Percentiles rank a stretch among this genome's conserved stretches.
phyloP scores from a whole-genome alignment of 495 filamentous ascomycete genomes.

The Penicilliopsis zonata region DNA sequence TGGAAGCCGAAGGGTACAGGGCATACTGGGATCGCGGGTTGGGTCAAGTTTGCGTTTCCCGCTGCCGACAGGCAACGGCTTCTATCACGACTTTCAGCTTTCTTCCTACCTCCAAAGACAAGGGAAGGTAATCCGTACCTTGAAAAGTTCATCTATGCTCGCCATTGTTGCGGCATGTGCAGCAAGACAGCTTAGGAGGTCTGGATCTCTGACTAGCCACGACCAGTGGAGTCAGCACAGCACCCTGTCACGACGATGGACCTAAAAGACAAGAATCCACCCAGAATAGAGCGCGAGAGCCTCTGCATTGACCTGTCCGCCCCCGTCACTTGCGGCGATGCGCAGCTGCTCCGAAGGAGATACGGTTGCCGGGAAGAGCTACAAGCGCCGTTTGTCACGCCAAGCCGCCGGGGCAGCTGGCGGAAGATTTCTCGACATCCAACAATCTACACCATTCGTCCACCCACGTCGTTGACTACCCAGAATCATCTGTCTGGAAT shows the following conservation, averaged over 20 bases:
- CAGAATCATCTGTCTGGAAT: no score
- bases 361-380: slow-evolving; percentile 25
- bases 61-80: slow-evolving; percentile 27
- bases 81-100: no score
- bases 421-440: slow-evolving; percentile 32
- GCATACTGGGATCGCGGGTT: slow-evolving; percentile 56
- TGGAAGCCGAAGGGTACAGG: slow-evolving; percentile 1
- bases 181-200: background rate
- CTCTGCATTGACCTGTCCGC: background rate
- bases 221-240: no score
- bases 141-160: slow-evolving; percentile 75
- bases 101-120: no score
- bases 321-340: background rate
- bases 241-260: no score
- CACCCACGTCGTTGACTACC: background rate
- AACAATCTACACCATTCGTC: slow-evolving; percentile 1
- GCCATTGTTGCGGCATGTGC: slow-evolving; percentile 42
- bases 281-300: slow-evolving; percentile 4
- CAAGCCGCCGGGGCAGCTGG: slow-evolving; percentile 15
- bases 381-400: slow-evolving; percentile 23
- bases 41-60: slow-evolving; percentile 72
- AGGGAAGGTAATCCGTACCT: slow-evolving; percentile 46
- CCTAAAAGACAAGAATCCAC: background rate
- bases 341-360: slow-evolving; percentile 16
- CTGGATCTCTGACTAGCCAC: background rate